Evolutionary conservation across 805 yeast genomes (phyloP).

Genomic region (Myxozyma lipomycoides): DNA sequence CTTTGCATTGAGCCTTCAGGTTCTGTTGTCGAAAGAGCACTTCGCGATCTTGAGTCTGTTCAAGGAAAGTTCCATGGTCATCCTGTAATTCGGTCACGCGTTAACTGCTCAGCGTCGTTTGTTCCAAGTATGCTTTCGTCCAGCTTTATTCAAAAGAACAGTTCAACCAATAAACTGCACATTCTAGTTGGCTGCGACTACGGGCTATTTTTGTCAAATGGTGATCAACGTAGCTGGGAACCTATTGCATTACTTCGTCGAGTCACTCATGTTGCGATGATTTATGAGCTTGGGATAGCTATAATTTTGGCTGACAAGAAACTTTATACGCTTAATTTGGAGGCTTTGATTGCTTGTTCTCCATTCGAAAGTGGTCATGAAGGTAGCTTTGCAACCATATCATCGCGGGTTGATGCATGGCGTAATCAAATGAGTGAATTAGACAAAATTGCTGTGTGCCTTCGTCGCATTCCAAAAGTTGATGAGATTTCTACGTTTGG

Average conservation of each 20-base stretch:
- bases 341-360: conserved; percentile 45
- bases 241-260: conserved; percentile 50
- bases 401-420: conserved; percentile 5
- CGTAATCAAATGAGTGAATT: background rate
- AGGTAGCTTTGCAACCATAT: background rate
- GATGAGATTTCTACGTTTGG: conserved; percentile 56
- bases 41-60: conserved; percentile 29
- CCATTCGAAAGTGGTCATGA: conserved; percentile 4
- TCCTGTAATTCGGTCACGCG: conserved; percentile 36
- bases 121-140: conserved; percentile 41
- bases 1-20: conserved; percentile 37
- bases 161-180: conserved; percentile 3
- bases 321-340: conserved; percentile 60
- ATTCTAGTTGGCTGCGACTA: conserved; percentile 55
- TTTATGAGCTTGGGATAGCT: conserved; percentile 53
- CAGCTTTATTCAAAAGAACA: conserved; percentile 19
- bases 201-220: conserved; percentile 57
- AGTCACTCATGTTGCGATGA: conserved; percentile 58
- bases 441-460: conserved; percentile 4
- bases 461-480: conserved; percentile 43
- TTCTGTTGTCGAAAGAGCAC: conserved; percentile 38
- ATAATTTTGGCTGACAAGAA: conserved; percentile 56
- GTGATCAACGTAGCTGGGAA: conserved; percentile 48
- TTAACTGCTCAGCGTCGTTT: conserved; percentile 47
- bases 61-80: conserved; percentile 23